Conservation (phyloP, 768 basidiomycete genomes). For the Collybia nuda region DNA sequence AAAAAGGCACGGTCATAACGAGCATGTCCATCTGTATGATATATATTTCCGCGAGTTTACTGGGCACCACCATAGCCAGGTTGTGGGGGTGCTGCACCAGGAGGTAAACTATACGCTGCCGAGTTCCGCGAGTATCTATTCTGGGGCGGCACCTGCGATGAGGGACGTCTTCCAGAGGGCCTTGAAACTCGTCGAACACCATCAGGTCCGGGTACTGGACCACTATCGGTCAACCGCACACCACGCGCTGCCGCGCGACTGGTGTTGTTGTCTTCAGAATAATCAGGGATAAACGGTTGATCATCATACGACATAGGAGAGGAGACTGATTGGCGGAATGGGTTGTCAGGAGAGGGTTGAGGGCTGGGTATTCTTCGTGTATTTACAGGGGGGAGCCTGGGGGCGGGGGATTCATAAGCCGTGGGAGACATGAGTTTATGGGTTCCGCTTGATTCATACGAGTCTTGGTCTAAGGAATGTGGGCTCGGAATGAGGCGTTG, state of each 20-base stretch:
- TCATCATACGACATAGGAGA: constrained; percentile 41
- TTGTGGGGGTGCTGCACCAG: constrained; percentile 73
- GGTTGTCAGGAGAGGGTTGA: constrained; percentile 45
- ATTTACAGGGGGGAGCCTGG: constrained; percentile 22
- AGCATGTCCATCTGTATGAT: constrained; percentile 2
- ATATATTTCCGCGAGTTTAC: not conserved
- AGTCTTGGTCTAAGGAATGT: constrained; percentile 37
- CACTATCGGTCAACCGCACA: constrained; percentile 77
- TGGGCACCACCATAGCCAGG: constrained; percentile 20
- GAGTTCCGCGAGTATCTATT: constrained; percentile 74
- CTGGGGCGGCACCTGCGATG: constrained; percentile 58
- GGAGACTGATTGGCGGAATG: constrained; percentile 50
- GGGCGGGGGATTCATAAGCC: constrained; percentile 10
- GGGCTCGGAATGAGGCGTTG: constrained; percentile 44
- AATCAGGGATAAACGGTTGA: constrained; percentile 8
- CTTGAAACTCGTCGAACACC: constrained; percentile 81
- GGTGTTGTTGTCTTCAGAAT: constrained; percentile 26
- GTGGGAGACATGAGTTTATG: constrained; percentile 31
- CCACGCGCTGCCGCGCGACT: constrained; percentile 56
- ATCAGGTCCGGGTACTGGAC: constrained; percentile 77
- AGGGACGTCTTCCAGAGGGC: constrained; percentile 53
- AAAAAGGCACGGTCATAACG: not conserved
- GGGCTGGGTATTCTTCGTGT: constrained; percentile 24
- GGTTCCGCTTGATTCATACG: constrained; percentile 30
- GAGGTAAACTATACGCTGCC: constrained; percentile 55